These are phyloP conservation scores for Cladosporium velox DNA, from an alignment of 2,329 filamentous ascomycete genomes.

Conservation along the genomic window DNA sequence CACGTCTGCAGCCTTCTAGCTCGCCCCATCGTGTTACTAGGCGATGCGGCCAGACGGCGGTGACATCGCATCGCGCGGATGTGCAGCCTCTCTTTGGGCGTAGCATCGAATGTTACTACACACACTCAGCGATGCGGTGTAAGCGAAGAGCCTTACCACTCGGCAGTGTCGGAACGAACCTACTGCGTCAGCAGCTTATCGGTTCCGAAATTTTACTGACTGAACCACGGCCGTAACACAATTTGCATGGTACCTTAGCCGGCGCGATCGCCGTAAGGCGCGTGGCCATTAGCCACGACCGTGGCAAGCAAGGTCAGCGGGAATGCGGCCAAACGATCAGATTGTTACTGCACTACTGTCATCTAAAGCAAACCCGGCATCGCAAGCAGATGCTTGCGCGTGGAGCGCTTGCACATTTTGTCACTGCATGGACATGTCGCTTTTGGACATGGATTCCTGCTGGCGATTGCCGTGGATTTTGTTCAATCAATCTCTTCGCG, in stretches of 20 bases:
- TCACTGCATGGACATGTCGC: conserved; percentile 5
- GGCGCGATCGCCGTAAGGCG: not conserved
- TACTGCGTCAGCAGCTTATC: conserved; percentile 11
- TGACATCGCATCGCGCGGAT: conserved; percentile 17
- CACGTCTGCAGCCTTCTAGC: conserved; percentile 21
- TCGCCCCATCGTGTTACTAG: conserved; percentile 14
- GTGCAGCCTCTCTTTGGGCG: conserved; percentile 3
- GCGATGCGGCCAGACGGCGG: conserved; percentile 14
- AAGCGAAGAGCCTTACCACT: conserved; percentile 14
- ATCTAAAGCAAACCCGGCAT: conserved; percentile 3
- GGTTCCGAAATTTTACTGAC: not conserved
- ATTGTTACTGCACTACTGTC: conserved; percentile 9
- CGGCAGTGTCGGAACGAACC: conserved; percentile 7
- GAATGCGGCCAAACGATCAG: not conserved
- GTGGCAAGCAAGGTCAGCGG: not conserved
- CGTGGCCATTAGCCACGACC: not conserved
- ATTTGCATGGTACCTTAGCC: not conserved
- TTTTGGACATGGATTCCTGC: not conserved
- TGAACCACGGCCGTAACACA: conserved; percentile 10
- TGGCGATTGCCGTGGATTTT: not conserved
- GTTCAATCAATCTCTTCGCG: conserved; percentile 2
- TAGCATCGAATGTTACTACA: not conserved
- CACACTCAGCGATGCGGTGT: conserved; percentile 11
- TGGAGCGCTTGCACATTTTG: not conserved
- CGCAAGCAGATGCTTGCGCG: conserved; percentile 2